Conservation (phyloP, 176 grass and related monocot genomes). For the Canna indica region DNA sequence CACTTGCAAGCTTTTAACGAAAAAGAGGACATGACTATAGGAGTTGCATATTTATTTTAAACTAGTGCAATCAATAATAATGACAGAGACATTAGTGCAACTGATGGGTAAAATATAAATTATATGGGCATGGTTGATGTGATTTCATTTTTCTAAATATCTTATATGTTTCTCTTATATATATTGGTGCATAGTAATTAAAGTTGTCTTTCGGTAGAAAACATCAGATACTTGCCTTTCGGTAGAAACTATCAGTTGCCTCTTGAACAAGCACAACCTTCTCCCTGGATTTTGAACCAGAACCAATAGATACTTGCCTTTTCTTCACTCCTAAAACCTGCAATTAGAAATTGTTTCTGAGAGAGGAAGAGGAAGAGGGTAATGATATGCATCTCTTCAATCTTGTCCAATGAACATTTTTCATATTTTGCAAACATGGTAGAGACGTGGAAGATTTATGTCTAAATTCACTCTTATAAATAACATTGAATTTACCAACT, state of each 20-base stretch:
- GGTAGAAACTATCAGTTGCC: conserved; percentile 39
- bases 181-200: no score
- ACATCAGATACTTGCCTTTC: conserved; percentile 59
- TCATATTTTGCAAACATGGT: neutral
- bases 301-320: conserved; percentile 77
- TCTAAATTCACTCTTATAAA: neutral
- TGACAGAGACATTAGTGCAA: no score
- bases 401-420: neutral
- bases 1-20: no score
- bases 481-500: neutral
- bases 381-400: neutral
- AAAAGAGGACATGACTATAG: no score
- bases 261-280: conserved; percentile 79
- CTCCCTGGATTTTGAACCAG: conserved; percentile 91
- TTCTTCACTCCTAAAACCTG: conserved; percentile 87
- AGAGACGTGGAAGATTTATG: neutral
- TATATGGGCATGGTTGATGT: no score
- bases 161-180: no score
- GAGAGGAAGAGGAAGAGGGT: neutral
- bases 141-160: no score
- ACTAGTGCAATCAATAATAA: no score
- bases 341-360: neutral
- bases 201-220: no score
- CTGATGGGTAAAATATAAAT: no score
- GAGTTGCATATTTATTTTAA: no score